Evolutionary conservation across 371 early-diverging fungal species (phyloP), one percentile per base, ranked within the genome.

Genomic region (Haplosporangium sp.): DNA sequence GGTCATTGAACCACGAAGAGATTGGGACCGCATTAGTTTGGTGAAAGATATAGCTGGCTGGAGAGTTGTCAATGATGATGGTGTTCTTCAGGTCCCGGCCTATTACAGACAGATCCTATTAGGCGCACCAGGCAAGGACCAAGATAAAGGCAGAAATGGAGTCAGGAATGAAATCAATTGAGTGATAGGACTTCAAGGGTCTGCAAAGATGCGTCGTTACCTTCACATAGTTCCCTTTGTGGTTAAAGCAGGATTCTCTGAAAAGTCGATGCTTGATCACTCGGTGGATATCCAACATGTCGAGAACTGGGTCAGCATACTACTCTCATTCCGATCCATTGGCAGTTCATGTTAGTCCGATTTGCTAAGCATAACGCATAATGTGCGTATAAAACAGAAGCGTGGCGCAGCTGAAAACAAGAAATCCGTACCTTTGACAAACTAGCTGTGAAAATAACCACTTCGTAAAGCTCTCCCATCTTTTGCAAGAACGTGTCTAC

Each of bases 301-400:
- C 97, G 42, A 98, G 83, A 2, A 98, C 98, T 21, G 98, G 98
- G 81, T 98, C 96, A 38, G 98, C 99, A 76, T 99, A 99, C 94
- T 95, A 83, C 53, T 81, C 29, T 4, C 29, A 29, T 29, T 4
- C 29, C 29, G 4, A 4, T 29, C 29, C 29, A 29, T 29, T 29
- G 29, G 29, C 29, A 29, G 29, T 4, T 29, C 29, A 29, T 29
- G 29, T 29, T 29, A 29, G 29, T 29, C 29, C 29, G 29, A 29
- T 29, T 29, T 29, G 59, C 70, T 62, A 81, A 29, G 47, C 48
- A 48, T 11, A 46, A 46, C 11, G 45, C 45, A n/a, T n/a, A n/a
- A n/a, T n/a, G 29, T 29, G 29, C 1, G 29, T 29, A 29, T 2
- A 29, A 29, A 29, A 29, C 29, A 29, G 29, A 29, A 29, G 4